Base-by-base conservation (phyloP, 2,329 filamentous ascomycete species). In the Celoporthe dispersa region DNA sequence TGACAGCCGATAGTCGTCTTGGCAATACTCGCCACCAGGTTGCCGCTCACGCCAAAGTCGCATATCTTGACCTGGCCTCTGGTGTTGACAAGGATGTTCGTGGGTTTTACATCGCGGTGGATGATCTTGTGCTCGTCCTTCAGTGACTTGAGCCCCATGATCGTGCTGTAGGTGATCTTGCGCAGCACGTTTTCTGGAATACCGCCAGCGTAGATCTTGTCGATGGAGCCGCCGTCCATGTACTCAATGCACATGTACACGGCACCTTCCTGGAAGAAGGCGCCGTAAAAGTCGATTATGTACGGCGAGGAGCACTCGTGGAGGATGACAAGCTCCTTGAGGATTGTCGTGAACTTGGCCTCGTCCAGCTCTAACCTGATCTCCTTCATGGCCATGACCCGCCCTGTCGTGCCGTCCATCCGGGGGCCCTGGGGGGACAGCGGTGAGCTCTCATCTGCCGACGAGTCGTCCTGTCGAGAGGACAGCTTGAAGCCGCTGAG, bases 111-210 rank as follows among this genome's bases (percentile, higher is more conserved):
- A 78, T 99, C 96, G 73, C 96, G 91, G 79, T 99, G 96, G 74
- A 99, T 99, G 81, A 99, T 99, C 81, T 97, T 98, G 84, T 99
- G 96, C 72, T 98, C 94, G 73, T 99, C 96, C 80, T 99, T 99
- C 71, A 99, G 83, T 28, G 91, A 90, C 83, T 97, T 98, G 72
- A 99, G 85, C 0, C 96, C 96, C 87, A 94, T 93, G 8, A 96
- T 90, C 0, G 96, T 98, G 28, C 92, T 91, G 73, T 96, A 88
- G 0, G 95, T 94, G 73, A 99, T 96, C 79, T 98, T 98, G 68
- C 91, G 90, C 66, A 99, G 83, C 0, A 99, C 91, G 57, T 88
- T 88, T 79, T 99, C 96, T 0, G 96, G 94, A 12, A 99, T 91
- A 60, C 96, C 96, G 71, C 94, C 93, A 14, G 88, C 88, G 79